A percentile compares a stretch with the other conserved stretches of the same genome.
Conservation (phyloP, 2,329 filamentous ascomycete species). For the Aspergillus flavus region DNA sequence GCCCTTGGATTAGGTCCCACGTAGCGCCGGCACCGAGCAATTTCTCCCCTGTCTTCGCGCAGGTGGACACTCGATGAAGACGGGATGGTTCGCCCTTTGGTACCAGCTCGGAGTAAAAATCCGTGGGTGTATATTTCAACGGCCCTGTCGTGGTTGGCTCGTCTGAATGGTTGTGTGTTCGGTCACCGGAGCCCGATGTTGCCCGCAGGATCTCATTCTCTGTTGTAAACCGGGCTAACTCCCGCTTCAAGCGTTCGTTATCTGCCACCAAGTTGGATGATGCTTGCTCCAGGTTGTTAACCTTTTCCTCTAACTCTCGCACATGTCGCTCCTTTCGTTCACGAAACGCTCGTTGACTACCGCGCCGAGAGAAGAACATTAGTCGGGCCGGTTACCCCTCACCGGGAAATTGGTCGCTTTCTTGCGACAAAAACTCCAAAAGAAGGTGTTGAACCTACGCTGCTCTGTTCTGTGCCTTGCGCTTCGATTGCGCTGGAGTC, state of each 20-base stretch:
- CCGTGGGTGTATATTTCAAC: constrained; percentile 70
- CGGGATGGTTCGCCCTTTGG: constrained; percentile 47
- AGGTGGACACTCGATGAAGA: constrained; percentile 70
- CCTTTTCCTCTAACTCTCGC: constrained; percentile 86
- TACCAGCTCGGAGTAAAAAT: constrained; percentile 69
- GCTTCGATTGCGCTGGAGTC: constrained; percentile 59
- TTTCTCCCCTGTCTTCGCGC: constrained; percentile 65
- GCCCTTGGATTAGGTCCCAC: constrained; percentile 86
- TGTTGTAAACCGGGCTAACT: constrained; percentile 79
- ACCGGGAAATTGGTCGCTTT: background rate
- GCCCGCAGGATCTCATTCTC: constrained; percentile 93
- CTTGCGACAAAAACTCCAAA: background rate
- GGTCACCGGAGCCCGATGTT: constrained; percentile 57
- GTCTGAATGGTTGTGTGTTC: constrained; percentile 41
- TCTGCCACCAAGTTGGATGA: constrained; percentile 74
- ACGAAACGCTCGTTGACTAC: constrained; percentile 89
- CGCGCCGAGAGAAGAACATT: background rate
- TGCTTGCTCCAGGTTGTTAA: constrained; percentile 73
- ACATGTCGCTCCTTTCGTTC: constrained; percentile 95
- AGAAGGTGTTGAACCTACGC: constrained; percentile 57
- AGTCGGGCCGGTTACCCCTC: background rate
- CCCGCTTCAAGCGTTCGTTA: constrained; percentile 82
- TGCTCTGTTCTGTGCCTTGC: constrained; percentile 73
- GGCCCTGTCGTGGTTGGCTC: constrained; percentile 64
- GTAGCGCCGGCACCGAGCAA: constrained; percentile 75